These are phyloP conservation scores for Leonotis leonurus DNA, from an alignment of 257 asterid genomes.

Conservation along the genomic window DNA sequence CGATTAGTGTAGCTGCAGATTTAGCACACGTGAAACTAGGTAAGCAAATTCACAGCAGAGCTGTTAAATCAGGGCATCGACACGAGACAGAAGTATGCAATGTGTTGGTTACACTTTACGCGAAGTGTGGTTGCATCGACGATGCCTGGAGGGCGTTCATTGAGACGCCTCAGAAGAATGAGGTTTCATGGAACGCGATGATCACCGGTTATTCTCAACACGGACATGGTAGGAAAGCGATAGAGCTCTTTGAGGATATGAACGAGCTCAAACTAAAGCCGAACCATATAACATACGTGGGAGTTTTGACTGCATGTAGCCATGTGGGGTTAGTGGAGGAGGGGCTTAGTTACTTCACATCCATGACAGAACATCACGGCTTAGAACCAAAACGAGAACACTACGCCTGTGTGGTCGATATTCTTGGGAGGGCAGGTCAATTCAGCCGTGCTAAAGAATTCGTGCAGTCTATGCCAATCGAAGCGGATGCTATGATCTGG, in stretches of 20 bases:
- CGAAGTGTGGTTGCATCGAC: slow-evolving; percentile 71
- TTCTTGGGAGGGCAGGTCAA: slow-evolving; percentile 81
- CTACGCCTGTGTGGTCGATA: slow-evolving; percentile 77
- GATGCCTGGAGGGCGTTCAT: slow-evolving; percentile 53
- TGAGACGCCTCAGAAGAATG: slow-evolving; percentile 58
- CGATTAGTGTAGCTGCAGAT: slow-evolving; percentile 79
- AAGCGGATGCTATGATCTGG: slow-evolving; percentile 93
- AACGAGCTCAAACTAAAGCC: slow-evolving; percentile 41
- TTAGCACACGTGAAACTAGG: slow-evolving; percentile 58
- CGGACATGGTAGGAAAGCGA: slow-evolving; percentile 62
- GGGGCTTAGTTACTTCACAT: slow-evolving; percentile 59
- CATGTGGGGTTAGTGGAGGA: slow-evolving; percentile 80
- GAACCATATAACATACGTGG: slow-evolving; percentile 63
- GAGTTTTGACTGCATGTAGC: slow-evolving; percentile 86
- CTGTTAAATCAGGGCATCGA: slow-evolving; percentile 48
- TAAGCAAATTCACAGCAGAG: slow-evolving; percentile 59
- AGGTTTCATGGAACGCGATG: slow-evolving; percentile 88
- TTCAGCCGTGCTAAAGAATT: slow-evolving; percentile 55
- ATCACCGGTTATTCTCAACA: slow-evolving; percentile 88
- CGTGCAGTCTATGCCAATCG: slow-evolving; percentile 66
- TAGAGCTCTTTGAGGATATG: slow-evolving; percentile 70
- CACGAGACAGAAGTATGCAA: slow-evolving; percentile 69
- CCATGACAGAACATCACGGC: slow-evolving; percentile 53
- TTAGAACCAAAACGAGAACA: slow-evolving; percentile 68
- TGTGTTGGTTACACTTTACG: slow-evolving; percentile 65